Evolutionary conservation across 2,329 filamentous ascomycete genomes (phyloP).

Genomic region (Colletotrichum limetticola): DNA sequence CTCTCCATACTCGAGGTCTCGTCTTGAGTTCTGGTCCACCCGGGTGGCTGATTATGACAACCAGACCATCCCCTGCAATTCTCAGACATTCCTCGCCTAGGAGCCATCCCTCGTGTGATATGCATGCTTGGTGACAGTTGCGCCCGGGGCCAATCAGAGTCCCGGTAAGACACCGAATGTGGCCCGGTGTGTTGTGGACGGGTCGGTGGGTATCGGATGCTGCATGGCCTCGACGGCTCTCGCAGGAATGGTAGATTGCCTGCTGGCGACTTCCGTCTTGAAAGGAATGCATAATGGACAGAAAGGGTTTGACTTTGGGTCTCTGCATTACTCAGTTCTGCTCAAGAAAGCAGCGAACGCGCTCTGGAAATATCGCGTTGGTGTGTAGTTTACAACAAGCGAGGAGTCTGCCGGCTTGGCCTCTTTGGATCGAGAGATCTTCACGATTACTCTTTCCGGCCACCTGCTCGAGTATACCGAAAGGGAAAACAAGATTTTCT

Average conservation of each 20-base stretch:
- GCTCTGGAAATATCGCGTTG: constrained; percentile 21
- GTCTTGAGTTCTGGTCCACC: constrained; percentile 19
- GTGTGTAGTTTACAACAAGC: constrained; percentile 15
- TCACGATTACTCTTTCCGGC: neutral
- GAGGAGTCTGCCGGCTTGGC: constrained; percentile 7
- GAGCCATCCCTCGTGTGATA: constrained; percentile 30
- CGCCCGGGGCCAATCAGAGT: constrained; percentile 8
- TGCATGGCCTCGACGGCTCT: constrained; percentile 25
- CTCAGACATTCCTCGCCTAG: constrained; percentile 33
- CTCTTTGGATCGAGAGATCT: neutral
- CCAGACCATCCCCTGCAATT: constrained; percentile 29
- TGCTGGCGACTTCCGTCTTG: constrained; percentile 3
- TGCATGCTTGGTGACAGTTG: constrained; percentile 19
- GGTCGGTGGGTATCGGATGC: constrained; percentile 22
- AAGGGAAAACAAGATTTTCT: neutral
- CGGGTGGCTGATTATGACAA: constrained; percentile 31
- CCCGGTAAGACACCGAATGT: neutral
- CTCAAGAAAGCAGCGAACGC: constrained; percentile 24
- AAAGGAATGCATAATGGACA: constrained; percentile 20
- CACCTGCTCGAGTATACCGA: neutral
- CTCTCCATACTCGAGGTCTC: constrained; percentile 23
- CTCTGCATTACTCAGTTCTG: constrained; percentile 26
- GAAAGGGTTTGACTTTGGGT: constrained; percentile 22
- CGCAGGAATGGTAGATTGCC: constrained; percentile 22
- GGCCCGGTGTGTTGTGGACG: constrained; percentile 13